Percentiles rank a stretch among this genome's conserved stretches.
Evolutionary conservation across 2,329 filamentous ascomycete species (phyloP).

Genomic region (Stagonosporopsis cucurbitacearum): DNA sequence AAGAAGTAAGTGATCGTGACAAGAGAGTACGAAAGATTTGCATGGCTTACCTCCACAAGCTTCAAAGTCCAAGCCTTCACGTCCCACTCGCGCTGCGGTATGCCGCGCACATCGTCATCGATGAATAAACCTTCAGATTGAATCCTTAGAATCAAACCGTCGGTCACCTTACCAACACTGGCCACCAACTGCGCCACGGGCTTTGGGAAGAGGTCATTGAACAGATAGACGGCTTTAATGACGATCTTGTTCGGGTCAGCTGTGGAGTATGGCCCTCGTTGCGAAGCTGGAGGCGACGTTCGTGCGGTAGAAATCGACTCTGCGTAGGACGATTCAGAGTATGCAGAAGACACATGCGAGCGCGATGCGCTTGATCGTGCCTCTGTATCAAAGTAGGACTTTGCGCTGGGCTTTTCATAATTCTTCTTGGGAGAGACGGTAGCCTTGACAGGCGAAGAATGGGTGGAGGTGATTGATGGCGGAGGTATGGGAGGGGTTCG

Average conservation of each 20-base stretch:
- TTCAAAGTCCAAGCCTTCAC: conserved; percentile 98
- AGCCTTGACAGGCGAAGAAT: conserved; percentile 49
- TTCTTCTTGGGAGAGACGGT: conserved; percentile 49
- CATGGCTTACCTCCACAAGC: conserved; percentile 68
- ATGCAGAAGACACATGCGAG: conserved; percentile 56
- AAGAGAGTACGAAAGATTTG: neutral
- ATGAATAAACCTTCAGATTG: conserved; percentile 96
- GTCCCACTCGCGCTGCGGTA: conserved; percentile 98
- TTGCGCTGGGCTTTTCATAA: conserved; percentile 60
- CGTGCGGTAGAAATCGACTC: conserved; percentile 82
- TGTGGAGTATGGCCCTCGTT: conserved; percentile 80
- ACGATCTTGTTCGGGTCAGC: conserved; percentile 96
- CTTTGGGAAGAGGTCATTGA: conserved; percentile 88
- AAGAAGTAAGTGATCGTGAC: conserved; percentile 7
- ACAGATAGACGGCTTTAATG: conserved; percentile 89
- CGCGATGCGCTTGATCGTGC: conserved; percentile 32
- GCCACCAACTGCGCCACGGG: conserved; percentile 89
- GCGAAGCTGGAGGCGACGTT: conserved; percentile 82
- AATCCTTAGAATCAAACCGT: conserved; percentile 89
- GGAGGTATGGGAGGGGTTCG: conserved; percentile 61
- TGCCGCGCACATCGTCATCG: conserved; percentile 89
- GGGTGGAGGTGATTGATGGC: conserved; percentile 46
- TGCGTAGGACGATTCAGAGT: conserved; percentile 87
- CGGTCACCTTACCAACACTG: conserved; percentile 82
- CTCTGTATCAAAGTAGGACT: conserved; percentile 63